Base-by-base conservation (phyloP, 208 protist genomes). In the Trypanosoma lewisi region DNA sequence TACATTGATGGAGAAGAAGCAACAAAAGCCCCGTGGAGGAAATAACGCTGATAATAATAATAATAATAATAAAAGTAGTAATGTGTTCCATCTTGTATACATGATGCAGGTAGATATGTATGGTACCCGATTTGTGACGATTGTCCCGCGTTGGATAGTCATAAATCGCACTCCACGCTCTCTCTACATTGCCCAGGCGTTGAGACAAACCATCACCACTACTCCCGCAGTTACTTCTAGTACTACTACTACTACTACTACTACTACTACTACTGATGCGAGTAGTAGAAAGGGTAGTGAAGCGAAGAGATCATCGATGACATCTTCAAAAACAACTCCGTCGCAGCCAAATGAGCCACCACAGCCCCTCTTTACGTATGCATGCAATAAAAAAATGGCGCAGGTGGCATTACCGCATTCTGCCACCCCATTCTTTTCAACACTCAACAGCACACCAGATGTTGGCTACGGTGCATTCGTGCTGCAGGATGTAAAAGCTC, bases 81-180 rank as follows among this genome's bases (percentile, higher is more conserved):
- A 2, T 19, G 75, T 88, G 2, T 64, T 89, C 28, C 87, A 96
- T 63, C 69, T 96, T 25, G 76, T 85, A 2, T 94, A 91, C 72
- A 53, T 78, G 4, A 78, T 79, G 0, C 56, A 80, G 39, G 55
- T 93, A 16, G 78, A 86, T 45, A 71, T 76, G 54, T 76, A 56
- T 56, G 87, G 90, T 4, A 66, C 78, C 1, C 44, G 81, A 17
- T 75, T 87, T 23, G 84, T 96, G 27, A 78, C 67, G n/a, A 83
- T 96, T 55, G 80, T 82, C 7, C 87, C 87, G 23, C 90, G 87
- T 5, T 96, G 90, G 87, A 66, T 92, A 19, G 23, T 96, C n/a
- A 80, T 88, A 17, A 96, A 96, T 71, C 83, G 85, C 61, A 89
- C 68, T 23, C 63, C 60, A 44, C 67, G 63, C 19, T 69, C 77